Evolutionary conservation across 108 stramenopile species (phyloP).

Genomic region (Stephanodiscus triporus): DNA sequence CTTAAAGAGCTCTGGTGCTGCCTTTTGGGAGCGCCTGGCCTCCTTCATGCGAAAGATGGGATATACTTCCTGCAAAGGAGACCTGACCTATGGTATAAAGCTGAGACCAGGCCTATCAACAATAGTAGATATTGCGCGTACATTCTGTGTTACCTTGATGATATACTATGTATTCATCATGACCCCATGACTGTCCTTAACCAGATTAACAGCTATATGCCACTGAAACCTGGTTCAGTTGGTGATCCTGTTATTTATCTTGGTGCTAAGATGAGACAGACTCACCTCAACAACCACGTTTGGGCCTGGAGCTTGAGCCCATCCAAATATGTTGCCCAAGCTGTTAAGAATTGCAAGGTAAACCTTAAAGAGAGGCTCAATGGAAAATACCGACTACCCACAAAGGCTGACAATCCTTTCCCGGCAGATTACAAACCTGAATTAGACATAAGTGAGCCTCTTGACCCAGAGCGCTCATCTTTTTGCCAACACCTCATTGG

Average conservation of each 20-base stretch:
- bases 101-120: neutral
- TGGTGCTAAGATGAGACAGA: constrained; percentile 11
- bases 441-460: neutral
- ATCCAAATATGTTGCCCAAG: constrained; percentile 21
- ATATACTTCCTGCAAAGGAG: constrained; percentile 20
- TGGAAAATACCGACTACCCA: neutral
- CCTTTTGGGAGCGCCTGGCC: constrained; percentile 12
- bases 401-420: constrained; percentile 27
- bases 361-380: neutral
- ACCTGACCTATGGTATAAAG: constrained; percentile 52
- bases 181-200: constrained; percentile 17
- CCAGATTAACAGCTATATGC: neutral
- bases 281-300: constrained; percentile 2
- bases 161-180: constrained; percentile 14
- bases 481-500: no score
- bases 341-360: constrained; percentile 13
- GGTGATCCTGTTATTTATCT: constrained; percentile 38
- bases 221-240: constrained; percentile 20
- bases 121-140: constrained; percentile 42
- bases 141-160: constrained; percentile 21
- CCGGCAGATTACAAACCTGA: constrained; percentile 21
- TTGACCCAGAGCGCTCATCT: neutral
- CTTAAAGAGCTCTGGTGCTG: neutral
- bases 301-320: constrained; percentile 19
- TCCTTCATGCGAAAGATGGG: constrained; percentile 40